Evolutionary conservation across 441 rosid species (phyloP), one percentile per base, ranked within the genome.

Genomic region (Metrosideros polymorpha): DNA sequence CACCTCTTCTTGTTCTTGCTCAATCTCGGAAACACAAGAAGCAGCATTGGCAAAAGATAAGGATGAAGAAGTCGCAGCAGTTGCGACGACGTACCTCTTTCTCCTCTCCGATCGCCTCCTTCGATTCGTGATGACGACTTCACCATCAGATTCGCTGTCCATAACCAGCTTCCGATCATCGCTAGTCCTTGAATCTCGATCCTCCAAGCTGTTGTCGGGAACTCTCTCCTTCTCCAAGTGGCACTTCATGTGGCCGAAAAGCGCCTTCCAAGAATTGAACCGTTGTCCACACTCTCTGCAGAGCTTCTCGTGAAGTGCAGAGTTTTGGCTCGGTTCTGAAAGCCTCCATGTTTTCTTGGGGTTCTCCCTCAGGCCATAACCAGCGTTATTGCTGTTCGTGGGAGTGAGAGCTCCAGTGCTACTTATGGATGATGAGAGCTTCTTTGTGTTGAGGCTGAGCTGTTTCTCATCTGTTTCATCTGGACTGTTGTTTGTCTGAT

Each of bases 1-100:
- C 54, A 89, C 89, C 89, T 89, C 91, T 85, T 90, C 90, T 84
- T 89, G 90, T 75, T 92, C 93, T 79, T 87, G 87, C 85, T 87
- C 90, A 29, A 86, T 85, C 63, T 87, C 89, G 32, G 92, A 89
- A 43, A 86, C 85, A 53, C 88, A 89, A 50, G 91, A 87, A 35
- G 87, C 59, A 55, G 59, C 52, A 75, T 87, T 85, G 59, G 83
- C 85, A 55, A 87, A 84, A 47, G 92, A 90, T 43, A 87, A 55
- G 83, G 90, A 42, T 17, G 85, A 85, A 84, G 91, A 91, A 83
- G 87, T 88, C 56, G 86, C 61, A 57, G 90, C 85, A 50, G 84
- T 43, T 25, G 50, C n/a, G 43, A 32, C 82, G 59, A 47, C 71
- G 89, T 86, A 85, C 89, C 89, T 91, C 84, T 89, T 88, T 83